These are phyloP conservation scores for Rhizopus stolonifer DNA, from an alignment of 371 early-diverging fungal genomes.

Conservation along the genomic window DNA sequence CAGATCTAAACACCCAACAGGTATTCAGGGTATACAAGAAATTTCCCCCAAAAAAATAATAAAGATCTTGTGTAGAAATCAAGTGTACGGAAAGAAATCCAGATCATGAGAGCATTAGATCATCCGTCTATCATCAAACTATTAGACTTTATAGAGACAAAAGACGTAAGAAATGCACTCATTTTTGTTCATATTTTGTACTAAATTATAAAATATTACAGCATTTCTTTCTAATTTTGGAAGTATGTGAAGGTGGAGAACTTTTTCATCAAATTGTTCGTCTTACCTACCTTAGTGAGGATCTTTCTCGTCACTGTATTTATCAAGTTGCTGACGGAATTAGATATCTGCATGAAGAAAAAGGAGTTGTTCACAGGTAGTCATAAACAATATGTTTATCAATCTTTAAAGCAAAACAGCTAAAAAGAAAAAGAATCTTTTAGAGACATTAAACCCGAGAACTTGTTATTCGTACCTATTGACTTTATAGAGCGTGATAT, in stretches of 20 bases:
- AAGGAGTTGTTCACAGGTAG: constrained; percentile 69
- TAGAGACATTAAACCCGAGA: constrained; percentile 96
- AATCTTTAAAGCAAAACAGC: too few species aligned
- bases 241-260: constrained; percentile 62
- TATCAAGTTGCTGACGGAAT: constrained; percentile 85
- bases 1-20: constrained; percentile 54
- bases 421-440: constrained; percentile 52
- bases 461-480: constrained; percentile 83
- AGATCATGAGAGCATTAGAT: constrained; percentile 77
- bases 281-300: constrained; percentile 61
- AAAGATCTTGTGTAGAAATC: constrained; percentile 50
- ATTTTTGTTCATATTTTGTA: neutral
- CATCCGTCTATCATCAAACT: constrained; percentile 82
- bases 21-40: constrained; percentile 29
- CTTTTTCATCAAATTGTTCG: constrained; percentile 63
- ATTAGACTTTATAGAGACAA: constrained; percentile 64
- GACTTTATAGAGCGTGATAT: constrained; percentile 48
- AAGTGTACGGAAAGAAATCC: constrained; percentile 83
- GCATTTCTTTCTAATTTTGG: constrained; percentile 31
- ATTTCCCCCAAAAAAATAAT: constrained; percentile 8
- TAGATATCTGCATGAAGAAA: constrained; percentile 77
- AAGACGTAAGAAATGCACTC: constrained; percentile 47
- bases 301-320: constrained; percentile 72
- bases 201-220: constrained; percentile 1
- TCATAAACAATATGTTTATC: too few species aligned